Base-by-base conservation (phyloP, 805 yeast genomes). In the Wickerhamiella galacta region DNA sequence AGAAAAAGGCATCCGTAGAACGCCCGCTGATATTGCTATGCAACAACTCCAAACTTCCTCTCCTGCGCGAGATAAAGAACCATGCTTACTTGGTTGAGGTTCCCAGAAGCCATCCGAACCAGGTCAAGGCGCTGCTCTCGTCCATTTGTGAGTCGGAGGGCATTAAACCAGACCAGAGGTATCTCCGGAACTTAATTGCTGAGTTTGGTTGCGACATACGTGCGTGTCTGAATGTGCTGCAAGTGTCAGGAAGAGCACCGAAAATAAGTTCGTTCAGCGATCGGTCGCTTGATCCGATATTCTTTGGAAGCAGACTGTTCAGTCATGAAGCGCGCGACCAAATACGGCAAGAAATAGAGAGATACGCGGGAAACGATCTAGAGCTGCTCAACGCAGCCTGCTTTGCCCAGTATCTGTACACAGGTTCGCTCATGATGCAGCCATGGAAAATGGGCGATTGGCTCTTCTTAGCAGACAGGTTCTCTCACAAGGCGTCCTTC, bases 391-490 rank as follows among this genome's bases (percentile, higher is more conserved):
- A 14, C 12, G 3, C 7, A 26, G 22, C 16, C 25, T 34, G 16
- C 26, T 25, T 22, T 28, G 26, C 24, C 28, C 33, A 3, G 33
- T 34, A 6, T 26, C 14, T 26, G 28, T 25, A 19, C 27, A 26
- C 16, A 17, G 31, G 12, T 28, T 30, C 28, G 28, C 30, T n/a
- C 20, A 34, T 34, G 37, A 11, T 6, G 9, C 24, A 26, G 20
- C 29, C 31, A 5, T n/a, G 14, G 28, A 28, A 25, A 22, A 30
- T 34, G 16, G 30, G 25, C 6, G 37, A 34, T 10, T 34, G 37
- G 37, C 25, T 24, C 6, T 10, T 9, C 9, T 20, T 34, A 10
- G 16, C 30, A 2, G 37, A 34, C 14, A 12, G 14, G 9, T 4
- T 18, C 11, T 4, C 11, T n/a, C 12, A 18, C 11, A 8, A 6